These are phyloP conservation scores for Calocybe indica DNA, from an alignment of 768 basidiomycete genomes.

Conservation along the genomic window DNA sequence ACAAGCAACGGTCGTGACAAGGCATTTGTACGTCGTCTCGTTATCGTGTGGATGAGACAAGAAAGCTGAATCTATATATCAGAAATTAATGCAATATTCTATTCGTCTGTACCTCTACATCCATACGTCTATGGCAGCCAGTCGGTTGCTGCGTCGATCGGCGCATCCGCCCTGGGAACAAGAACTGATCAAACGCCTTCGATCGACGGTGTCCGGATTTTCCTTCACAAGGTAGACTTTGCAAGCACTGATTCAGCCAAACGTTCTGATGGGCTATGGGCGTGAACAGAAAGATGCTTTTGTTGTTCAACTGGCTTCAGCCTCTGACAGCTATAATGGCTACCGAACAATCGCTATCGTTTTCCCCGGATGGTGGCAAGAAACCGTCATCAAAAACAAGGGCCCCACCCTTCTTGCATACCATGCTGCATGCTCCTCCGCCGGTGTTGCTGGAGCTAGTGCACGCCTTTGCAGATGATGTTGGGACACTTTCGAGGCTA, in stretches of 20 bases:
- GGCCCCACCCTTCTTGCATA: slow-evolving; percentile 45
- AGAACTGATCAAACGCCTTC: slow-evolving; percentile 53
- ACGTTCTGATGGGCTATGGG: slow-evolving; percentile 48
- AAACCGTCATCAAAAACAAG: slow-evolving; percentile 40
- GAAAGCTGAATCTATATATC: neutral
- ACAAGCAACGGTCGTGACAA: slow-evolving; percentile 82
- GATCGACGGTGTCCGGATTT: slow-evolving; percentile 57
- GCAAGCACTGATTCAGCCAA: slow-evolving; percentile 4
- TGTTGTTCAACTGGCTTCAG: slow-evolving; percentile 81
- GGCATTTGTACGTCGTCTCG: slow-evolving; percentile 56
- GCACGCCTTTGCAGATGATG: slow-evolving; percentile 70
- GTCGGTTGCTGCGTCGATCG: slow-evolving; percentile 39
- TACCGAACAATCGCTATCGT: slow-evolving; percentile 57
- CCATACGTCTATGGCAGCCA: slow-evolving; percentile 48
- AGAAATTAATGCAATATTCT: slow-evolving; percentile 89
- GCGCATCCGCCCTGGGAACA: slow-evolving; percentile 47
- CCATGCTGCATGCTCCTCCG: slow-evolving; percentile 73
- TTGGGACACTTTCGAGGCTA: slow-evolving; percentile 67
- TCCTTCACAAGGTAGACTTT: slow-evolving; percentile 62
- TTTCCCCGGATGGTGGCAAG: slow-evolving; percentile 38
- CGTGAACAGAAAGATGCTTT: slow-evolving; percentile 65
- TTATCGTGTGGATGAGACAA: neutral
- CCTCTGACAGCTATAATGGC: slow-evolving; percentile 68
- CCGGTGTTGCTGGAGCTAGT: slow-evolving; percentile 77
- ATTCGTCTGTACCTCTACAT: slow-evolving; percentile 70